Conservation (phyloP, 495 filamentous ascomycete genomes). For the Penicillium fimorum region DNA sequence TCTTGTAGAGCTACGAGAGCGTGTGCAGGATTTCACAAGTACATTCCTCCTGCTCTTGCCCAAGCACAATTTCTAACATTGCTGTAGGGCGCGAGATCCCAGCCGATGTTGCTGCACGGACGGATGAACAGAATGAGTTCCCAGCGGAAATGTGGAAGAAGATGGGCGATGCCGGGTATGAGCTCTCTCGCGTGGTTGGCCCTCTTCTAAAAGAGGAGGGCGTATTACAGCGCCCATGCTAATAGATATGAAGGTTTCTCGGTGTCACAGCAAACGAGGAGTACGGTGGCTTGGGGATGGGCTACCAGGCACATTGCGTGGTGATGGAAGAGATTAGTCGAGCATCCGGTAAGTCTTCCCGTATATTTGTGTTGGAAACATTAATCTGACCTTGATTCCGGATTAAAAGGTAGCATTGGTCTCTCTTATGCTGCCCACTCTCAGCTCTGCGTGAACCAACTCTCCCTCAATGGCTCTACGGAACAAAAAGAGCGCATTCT, state of each 20-base stretch:
- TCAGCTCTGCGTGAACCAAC: conserved; percentile 94
- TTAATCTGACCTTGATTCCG: background rate
- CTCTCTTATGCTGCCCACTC: conserved; percentile 94
- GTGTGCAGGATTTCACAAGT: conserved; percentile 89
- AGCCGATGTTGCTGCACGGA: conserved; percentile 74
- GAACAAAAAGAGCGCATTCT: conserved; percentile 80
- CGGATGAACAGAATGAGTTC: conserved; percentile 85
- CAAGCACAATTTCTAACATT: conserved; percentile 1
- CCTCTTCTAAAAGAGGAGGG: background rate
- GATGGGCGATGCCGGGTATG: conserved; percentile 76
- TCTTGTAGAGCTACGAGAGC: conserved; percentile 78
- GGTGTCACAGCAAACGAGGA: conserved; percentile 94
- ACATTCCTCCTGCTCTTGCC: conserved; percentile 7
- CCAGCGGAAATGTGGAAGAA: conserved; percentile 91
- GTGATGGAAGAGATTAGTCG: conserved; percentile 89
- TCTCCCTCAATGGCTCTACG: conserved; percentile 80
- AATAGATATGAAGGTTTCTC: conserved; percentile 57
- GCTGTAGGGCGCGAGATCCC: conserved; percentile 59
- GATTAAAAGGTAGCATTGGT: conserved; percentile 70
- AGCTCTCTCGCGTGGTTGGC: background rate
- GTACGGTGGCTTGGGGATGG: conserved; percentile 86
- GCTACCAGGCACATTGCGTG: conserved; percentile 95
- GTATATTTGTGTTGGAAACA: background rate
- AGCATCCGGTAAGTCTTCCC: conserved; percentile 51
- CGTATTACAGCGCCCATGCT: background rate